A percentile compares a stretch with the other conserved stretches of the same genome.
phyloP scores from a whole-genome alignment of 2,329 filamentous ascomycete genomes.

The Talaromyces albobiverticillius region DNA sequence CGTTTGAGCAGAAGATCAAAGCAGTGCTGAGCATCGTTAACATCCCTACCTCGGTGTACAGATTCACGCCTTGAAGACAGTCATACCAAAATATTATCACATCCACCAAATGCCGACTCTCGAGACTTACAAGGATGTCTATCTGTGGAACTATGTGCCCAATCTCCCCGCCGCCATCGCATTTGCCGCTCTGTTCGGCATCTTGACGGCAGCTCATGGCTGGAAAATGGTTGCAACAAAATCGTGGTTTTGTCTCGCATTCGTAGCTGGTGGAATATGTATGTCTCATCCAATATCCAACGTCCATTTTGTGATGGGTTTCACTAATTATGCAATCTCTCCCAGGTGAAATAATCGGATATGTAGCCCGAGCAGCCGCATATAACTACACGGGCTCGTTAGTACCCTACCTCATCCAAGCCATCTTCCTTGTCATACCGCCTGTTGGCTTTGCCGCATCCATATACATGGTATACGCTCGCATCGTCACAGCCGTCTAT shows the following conservation, averaged over 20 bases:
- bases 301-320: not conserved
- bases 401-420: slow-evolving; percentile 9
- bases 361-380: slow-evolving; percentile 7
- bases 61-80: not conserved
- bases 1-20: no score
- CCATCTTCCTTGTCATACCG: slow-evolving; percentile 10
- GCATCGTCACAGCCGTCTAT: slow-evolving; percentile 4
- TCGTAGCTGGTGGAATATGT: slow-evolving; percentile 11
- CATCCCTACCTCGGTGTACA: no score
- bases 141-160: slow-evolving; percentile 12
- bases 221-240: slow-evolving; percentile 1
- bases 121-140: not conserved
- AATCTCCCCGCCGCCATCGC: slow-evolving; percentile 3
- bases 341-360: slow-evolving; percentile 10
- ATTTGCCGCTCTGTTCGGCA: not conserved
- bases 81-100: not conserved
- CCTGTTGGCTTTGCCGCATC: slow-evolving; percentile 11
- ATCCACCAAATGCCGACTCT: slow-evolving; percentile 2
- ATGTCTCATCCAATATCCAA: not conserved
- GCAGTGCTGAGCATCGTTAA: no score
- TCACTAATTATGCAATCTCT: not conserved
- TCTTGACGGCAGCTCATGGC: not conserved
- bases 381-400: slow-evolving; percentile 2
- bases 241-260: slow-evolving; percentile 8
- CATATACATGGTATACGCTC: slow-evolving; percentile 9